A percentile compares a stretch with the other conserved stretches of the same genome.
phyloP scores from a whole-genome alignment of 2,329 filamentous ascomycete genomes.

The Lasiodiplodia hormozganensis region DNA sequence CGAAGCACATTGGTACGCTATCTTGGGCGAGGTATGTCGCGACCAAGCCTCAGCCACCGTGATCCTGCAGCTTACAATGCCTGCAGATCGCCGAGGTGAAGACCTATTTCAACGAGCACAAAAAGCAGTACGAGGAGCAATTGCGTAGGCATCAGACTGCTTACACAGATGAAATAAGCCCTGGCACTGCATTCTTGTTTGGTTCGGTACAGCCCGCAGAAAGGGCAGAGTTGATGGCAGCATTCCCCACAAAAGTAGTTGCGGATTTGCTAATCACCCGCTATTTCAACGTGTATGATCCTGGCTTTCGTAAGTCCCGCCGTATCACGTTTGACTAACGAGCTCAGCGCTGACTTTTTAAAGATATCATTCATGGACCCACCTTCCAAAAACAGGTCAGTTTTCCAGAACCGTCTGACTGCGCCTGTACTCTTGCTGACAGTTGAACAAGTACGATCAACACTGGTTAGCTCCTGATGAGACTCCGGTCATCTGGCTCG shows the following conservation, averaged over 20 bases:
- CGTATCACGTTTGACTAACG: no score
- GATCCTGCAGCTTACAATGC: conserved; percentile 29
- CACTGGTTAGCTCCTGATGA: conserved; percentile 77
- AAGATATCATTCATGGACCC: conserved; percentile 31
- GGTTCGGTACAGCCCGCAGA: conserved; percentile 73
- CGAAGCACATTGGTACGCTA: conserved; percentile 61
- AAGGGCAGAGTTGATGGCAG: conserved; percentile 77
- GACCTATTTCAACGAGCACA: conserved; percentile 84
- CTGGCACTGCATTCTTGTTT: conserved; percentile 79
- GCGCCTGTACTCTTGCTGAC: neutral
- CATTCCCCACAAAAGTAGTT: conserved; percentile 79
- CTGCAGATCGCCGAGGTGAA: conserved; percentile 85
- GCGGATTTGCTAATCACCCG: conserved; percentile 86
- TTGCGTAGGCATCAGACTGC: conserved; percentile 76
- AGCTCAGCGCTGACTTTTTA: conserved; percentile 63
- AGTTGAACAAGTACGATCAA: conserved; percentile 59
- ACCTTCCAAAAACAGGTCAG: conserved; percentile 33
- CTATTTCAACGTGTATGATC: conserved; percentile 86
- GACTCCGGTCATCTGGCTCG: conserved; percentile 79
- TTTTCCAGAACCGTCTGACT: neutral
- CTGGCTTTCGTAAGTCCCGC: conserved; percentile 56
- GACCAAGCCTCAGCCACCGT: neutral
- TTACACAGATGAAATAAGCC: conserved; percentile 63
- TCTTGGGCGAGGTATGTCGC: conserved; percentile 55
- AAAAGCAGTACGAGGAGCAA: conserved; percentile 86